Evolutionary conservation across 2,329 filamentous ascomycete genomes (phyloP).

Genomic region (Alternaria atra): DNA sequence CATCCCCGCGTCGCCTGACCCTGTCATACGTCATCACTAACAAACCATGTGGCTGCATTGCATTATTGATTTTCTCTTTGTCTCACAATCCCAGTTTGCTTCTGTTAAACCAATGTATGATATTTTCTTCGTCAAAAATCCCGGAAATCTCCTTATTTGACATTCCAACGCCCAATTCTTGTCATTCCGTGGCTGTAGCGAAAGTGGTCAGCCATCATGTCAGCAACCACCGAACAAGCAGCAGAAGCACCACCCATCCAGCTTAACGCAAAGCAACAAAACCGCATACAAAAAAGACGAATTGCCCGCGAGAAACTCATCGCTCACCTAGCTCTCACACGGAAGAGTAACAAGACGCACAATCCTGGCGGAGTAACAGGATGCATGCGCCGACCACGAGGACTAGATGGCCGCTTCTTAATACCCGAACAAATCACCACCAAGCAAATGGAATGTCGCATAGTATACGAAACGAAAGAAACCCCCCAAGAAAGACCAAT

Average conservation of each 20-base stretch:
- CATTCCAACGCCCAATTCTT: not conserved
- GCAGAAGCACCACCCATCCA: not conserved
- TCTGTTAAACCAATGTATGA: not conserved
- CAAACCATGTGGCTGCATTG: constrained; percentile 3
- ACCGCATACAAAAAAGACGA: constrained; percentile 11
- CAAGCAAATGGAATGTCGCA: not conserved
- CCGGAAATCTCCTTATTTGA: too few relatives aligned
- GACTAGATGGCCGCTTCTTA: constrained; percentile 4
- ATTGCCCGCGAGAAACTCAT: constrained; percentile 9
- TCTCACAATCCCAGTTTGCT: not conserved
- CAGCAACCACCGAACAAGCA: constrained; percentile 3
- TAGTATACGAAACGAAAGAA: not conserved
- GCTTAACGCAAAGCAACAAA: constrained; percentile 13
- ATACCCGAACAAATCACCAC: constrained; percentile 2
- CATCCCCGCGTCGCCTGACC: constrained; percentile 12
- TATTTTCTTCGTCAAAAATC: not conserved
- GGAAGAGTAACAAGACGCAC: not conserved
- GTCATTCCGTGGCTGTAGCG: not conserved
- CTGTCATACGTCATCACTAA: constrained; percentile 1
- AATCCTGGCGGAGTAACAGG: not conserved
- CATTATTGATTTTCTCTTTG: not conserved
- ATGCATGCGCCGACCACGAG: not conserved
- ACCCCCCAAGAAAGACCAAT: too few relatives aligned
- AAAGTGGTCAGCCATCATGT: not conserved
- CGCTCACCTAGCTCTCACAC: not conserved